Base-by-base conservation (phyloP, 257 asterid species). In the Petrea volubilis region DNA sequence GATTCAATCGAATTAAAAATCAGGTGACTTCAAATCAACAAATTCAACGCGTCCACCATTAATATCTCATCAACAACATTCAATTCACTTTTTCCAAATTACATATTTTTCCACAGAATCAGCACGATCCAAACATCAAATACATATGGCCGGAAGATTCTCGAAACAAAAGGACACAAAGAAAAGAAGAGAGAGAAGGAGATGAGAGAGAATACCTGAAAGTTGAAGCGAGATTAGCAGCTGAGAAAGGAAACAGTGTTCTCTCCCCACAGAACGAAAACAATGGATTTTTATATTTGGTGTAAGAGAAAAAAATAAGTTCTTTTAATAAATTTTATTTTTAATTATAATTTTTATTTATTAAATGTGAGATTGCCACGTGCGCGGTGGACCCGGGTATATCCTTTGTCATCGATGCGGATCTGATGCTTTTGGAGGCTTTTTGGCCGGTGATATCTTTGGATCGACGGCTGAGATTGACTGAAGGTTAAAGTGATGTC, bases 401-500 rank as follows among this genome's bases (percentile, higher is more conserved):
- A 25, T 46, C 38, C 25, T 15, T 7, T 60, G 67, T 38, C 51
- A n/a, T n/a, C 60, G 58, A 43, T 44, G 52, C 71, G 80, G 73
- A 67, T 74, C 71, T 11, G 63, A 55, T 70, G 57, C 72, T 43
- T 43, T 44, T 21, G 72, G 67, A 5, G 15, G 60, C 79, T 56
- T 72, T 76, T 73, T 75, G 84, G 82, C 73, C 80, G 82, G 76
- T 65, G 80, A 70, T 76, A 64, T 59, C 56, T 18, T 28, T 1
- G 7, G 60, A 17, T 11, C 46, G n/a, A 66, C 78, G 78, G 84
- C 77, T 60, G 64, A 17, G 71, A 70, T 64, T 69, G n/a, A 9
- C 2, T 53, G 15, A 40, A 61, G 61, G 28, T 25, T 24, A 14
- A 5, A 13, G 20, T 8, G 33, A 24, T 3, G 28, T 40, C 15